phyloP scores from a whole-genome alignment of 768 basidiomycete species.

The Cystobasidium ongulense region DNA sequence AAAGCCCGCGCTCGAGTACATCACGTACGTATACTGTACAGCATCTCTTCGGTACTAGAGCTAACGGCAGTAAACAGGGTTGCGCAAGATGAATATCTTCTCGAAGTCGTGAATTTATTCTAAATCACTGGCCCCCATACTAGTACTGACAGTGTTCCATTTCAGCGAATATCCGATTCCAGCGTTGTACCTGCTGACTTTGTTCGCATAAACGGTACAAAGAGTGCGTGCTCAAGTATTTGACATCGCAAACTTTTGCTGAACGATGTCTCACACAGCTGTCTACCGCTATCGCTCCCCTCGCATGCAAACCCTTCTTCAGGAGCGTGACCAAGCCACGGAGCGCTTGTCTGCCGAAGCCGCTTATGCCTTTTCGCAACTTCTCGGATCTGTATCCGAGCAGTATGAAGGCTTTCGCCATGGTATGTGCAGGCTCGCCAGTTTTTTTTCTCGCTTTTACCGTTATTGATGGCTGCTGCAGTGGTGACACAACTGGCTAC shows the following conservation, averaged over 20 bases:
- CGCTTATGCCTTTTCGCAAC: slow-evolving; percentile 9
- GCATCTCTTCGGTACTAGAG: not conserved
- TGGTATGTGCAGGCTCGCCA: too few species aligned
- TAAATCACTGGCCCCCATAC: slow-evolving; percentile 41
- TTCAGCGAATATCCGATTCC: slow-evolving; percentile 16
- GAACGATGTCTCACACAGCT: slow-evolving; percentile 29
- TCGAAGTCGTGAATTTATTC: slow-evolving; percentile 61
- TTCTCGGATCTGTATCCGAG: not conserved
- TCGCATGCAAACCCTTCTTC: slow-evolving; percentile 54
- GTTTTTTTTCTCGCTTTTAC: too few species aligned
- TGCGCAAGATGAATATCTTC: slow-evolving; percentile 67
- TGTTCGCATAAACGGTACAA: slow-evolving; percentile 64
- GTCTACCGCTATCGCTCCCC: slow-evolving; percentile 70
- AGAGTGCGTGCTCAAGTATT: slow-evolving; percentile 39
- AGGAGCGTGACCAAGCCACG: slow-evolving; percentile 64
- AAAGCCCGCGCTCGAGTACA: slow-evolving; percentile 66
- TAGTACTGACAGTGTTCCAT: not conserved
- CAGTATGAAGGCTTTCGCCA: slow-evolving; percentile 28
- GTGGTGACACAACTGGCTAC: slow-evolving; percentile 70
- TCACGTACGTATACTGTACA: slow-evolving; percentile 42
- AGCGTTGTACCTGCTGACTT: slow-evolving; percentile 52
- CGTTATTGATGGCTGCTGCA: too few species aligned
- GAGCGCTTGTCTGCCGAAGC: slow-evolving; percentile 60
- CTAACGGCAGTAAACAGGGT: slow-evolving; percentile 42
- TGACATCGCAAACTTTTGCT: not conserved